Conservation (phyloP, 768 basidiomycete species). For the Rhodotorula paludigena region DNA sequence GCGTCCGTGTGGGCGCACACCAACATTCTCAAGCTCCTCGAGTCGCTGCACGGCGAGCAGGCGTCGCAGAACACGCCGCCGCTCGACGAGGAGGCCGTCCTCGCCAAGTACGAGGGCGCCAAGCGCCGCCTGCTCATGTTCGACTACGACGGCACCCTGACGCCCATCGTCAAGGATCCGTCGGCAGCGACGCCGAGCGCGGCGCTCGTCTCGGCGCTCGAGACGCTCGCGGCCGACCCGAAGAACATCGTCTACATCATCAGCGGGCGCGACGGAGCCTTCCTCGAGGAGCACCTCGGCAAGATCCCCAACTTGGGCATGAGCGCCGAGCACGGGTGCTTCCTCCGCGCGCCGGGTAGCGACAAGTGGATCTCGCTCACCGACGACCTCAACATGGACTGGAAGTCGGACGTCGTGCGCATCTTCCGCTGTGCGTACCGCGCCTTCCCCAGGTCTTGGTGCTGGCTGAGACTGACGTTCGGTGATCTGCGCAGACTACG, state of each 20-base stretch:
- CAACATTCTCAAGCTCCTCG: constrained; percentile 78
- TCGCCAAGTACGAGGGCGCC: constrained; percentile 61
- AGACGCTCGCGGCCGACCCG: constrained; percentile 68
- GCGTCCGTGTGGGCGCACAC: constrained; percentile 91
- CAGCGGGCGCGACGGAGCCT: constrained; percentile 86
- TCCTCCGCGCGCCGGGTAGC: constrained; percentile 68
- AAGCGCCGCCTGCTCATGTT: constrained; percentile 85
- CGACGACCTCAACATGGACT: constrained; percentile 88
- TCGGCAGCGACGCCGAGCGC: constrained; percentile 76
- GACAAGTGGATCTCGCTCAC: constrained; percentile 81
- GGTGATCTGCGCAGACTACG: constrained; percentile 34
- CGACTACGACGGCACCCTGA: constrained; percentile 94
- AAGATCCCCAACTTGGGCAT: constrained; percentile 77
- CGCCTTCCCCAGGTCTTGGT: not conserved
- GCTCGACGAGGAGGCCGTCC: constrained; percentile 61
- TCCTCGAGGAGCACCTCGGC: constrained; percentile 86
- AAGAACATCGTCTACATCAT: constrained; percentile 93
- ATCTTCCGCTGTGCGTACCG: constrained; percentile 71
- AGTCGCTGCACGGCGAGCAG: constrained; percentile 70
- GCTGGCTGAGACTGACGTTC: not conserved
- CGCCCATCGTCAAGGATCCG: constrained; percentile 92
- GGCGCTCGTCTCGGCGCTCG: constrained; percentile 67
- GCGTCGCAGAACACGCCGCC: constrained; percentile 79
- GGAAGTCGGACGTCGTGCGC: constrained; percentile 93
- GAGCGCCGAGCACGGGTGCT: constrained; percentile 93